Evolutionary conservation across 2,329 filamentous ascomycete genomes (phyloP).

Genomic region (Colletotrichum lini): DNA sequence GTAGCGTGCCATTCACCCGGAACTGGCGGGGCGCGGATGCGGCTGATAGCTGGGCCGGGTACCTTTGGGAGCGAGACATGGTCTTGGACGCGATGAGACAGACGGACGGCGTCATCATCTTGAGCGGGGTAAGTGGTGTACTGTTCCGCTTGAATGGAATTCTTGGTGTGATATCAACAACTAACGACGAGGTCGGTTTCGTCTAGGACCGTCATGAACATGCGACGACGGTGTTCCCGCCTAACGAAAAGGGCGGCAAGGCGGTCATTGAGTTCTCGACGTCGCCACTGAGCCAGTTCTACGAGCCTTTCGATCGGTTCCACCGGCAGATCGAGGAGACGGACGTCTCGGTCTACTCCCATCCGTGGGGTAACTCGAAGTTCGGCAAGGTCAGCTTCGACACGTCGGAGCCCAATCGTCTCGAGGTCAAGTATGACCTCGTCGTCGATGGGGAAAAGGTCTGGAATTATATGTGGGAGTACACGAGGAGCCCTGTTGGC

Average conservation of each 20-base stretch:
- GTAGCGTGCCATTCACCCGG: slow-evolving; percentile 78
- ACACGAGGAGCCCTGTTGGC: not conserved
- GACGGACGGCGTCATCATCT: slow-evolving; percentile 72
- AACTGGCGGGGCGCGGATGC: slow-evolving; percentile 73
- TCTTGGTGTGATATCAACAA: not conserved
- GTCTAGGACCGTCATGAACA: slow-evolving; percentile 74
- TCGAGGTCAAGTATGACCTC: slow-evolving; percentile 29
- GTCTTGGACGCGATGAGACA: slow-evolving; percentile 77
- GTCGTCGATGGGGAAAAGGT: slow-evolving; percentile 21
- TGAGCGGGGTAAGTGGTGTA: slow-evolving; percentile 66
- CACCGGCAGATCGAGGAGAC: slow-evolving; percentile 69
- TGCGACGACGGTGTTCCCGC: slow-evolving; percentile 65
- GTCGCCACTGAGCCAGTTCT: slow-evolving; percentile 78
- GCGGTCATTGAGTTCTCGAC: slow-evolving; percentile 76
- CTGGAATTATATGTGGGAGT: slow-evolving; percentile 33
- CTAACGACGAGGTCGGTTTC: not conserved
- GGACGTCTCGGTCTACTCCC: slow-evolving; percentile 32
- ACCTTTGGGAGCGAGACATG: slow-evolving; percentile 71
- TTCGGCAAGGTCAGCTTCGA: slow-evolving; percentile 24
- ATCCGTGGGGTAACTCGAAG: slow-evolving; percentile 36
- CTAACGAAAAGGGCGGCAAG: slow-evolving; percentile 55
- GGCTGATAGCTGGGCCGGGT: slow-evolving; percentile 78
- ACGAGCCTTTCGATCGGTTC: slow-evolving; percentile 71
- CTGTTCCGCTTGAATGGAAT: not conserved
- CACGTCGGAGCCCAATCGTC: slow-evolving; percentile 9